These are phyloP conservation scores for Ophiostoma novo-ulmi DNA, from an alignment of 2,329 filamentous ascomycete genomes.

Conservation along the genomic window DNA sequence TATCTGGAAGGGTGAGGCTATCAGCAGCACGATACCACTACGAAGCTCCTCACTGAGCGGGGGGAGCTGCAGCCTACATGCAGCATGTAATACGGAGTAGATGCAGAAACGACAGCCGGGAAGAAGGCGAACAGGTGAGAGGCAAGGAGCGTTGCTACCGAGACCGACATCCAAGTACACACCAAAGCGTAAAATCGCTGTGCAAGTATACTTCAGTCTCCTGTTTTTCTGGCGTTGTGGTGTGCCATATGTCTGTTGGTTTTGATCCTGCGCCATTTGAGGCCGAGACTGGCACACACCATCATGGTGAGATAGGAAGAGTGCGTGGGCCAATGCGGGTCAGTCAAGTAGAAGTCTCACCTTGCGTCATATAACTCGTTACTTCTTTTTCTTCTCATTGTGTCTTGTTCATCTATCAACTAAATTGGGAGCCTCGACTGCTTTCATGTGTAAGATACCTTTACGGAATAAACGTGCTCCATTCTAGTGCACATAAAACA, in stretches of 20 bases:
- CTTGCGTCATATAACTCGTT: background rate
- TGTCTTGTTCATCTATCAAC: background rate
- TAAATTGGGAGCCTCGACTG: background rate
- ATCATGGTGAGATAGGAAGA: constrained; percentile 19
- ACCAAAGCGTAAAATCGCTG: background rate
- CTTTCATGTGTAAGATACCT: background rate
- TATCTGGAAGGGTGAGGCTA: background rate
- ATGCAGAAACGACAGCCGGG: background rate
- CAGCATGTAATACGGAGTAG: background rate
- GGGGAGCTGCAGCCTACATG: background rate
- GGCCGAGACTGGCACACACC: background rate
- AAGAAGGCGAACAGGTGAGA: background rate
- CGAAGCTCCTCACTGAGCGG: background rate
- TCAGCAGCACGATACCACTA: background rate
- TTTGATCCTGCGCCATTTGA: background rate
- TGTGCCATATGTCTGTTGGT: constrained; percentile 15
- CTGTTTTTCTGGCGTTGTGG: background rate
- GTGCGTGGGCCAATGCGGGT: constrained; percentile 12
- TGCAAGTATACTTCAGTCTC: background rate
- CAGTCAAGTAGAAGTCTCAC: background rate
- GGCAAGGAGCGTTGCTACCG: background rate
- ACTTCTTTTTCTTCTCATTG: background rate
- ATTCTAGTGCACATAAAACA: background rate
- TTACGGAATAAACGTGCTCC: background rate
- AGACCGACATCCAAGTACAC: background rate